Base-by-base conservation (phyloP, 2,329 filamentous ascomycete species). In the Sphaerostilbella broomeana region DNA sequence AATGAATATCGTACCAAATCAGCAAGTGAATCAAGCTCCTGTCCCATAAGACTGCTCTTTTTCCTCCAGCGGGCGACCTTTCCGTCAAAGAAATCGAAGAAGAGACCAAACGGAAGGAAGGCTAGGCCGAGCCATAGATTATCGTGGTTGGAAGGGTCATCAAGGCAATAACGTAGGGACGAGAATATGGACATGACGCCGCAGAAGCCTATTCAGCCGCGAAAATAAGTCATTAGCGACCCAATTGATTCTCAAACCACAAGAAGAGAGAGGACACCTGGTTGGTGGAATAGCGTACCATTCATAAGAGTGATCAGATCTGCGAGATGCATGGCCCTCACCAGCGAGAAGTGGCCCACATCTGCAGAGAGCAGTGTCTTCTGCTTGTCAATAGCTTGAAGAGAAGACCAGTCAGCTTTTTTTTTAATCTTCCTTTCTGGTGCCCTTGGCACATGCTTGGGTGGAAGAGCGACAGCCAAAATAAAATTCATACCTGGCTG, bases 61-160 rank as follows among this genome's bases (percentile, higher is more conserved):
- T 87, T 84, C 60, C 92, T 80, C 92, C 92, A 97, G 49, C 92
- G 75, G 47, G 92, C 92, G 40, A 98, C 89, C 60, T 89, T 92
- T 58, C 92, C 92, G 62, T 98, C 92, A 74, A 97, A 87, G 59
- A 95, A 94, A 64, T 98, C 92, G 62, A 97, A 97, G 70, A 97
- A 95, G 10, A 97, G 71, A 5, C 88, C 89, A 44, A 95, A 86
- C 1, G 90, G 90, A 63, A 97, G 84, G 63, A 95, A 86, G 4
- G 70, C 77, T 34, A 98, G 77, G 2, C 92, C 89, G 22, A 81
- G 67, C 76, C 86, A 97, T 39, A 95, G 68, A 52, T 87, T 83
- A 37, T 69, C 70, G 51, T 78, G 70, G 39, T 83, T 68, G 43
- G 72, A 59, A 7, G 83, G 73, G 48, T 83, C 77, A 47, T 81